A percentile compares a stretch with the other conserved stretches of the same genome.
Conservation (phyloP, 176 grass and related monocot genomes). For the Bolboschoenus planiculmis region DNA sequence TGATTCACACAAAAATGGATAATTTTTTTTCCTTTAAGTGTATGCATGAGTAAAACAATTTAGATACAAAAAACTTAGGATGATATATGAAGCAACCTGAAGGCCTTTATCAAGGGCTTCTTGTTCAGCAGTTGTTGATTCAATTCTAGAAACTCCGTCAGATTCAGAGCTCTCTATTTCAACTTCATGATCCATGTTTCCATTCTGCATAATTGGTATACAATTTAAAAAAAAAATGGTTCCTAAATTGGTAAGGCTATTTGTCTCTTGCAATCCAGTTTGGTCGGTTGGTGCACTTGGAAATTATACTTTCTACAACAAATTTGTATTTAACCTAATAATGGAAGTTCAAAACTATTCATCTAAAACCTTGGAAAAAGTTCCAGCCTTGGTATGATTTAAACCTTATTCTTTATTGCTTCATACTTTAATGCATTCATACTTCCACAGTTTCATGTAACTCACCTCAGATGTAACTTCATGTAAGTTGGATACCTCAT, state of each 20-base stretch:
- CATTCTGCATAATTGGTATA: constrained; percentile 19
- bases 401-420: neutral
- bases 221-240: neutral
- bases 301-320: neutral
- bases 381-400: neutral
- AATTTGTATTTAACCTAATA: neutral
- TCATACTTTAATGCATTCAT: neutral
- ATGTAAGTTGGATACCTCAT: constrained; percentile 36
- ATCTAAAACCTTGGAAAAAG: constrained; percentile 12
- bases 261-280: neutral
- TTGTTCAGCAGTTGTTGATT: constrained; percentile 72
- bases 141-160: constrained; percentile 52
- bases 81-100: constrained; percentile 45
- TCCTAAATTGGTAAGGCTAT: neutral
- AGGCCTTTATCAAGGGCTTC: constrained; percentile 77
- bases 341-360: constrained; percentile 23
- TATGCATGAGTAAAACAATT: neutral
- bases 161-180: constrained; percentile 30
- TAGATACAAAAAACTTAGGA: constrained; percentile 16
- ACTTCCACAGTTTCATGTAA: constrained; percentile 25
- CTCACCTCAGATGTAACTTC: constrained; percentile 40
- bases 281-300: constrained; percentile 17
- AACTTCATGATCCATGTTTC: constrained; percentile 11
- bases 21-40: neutral
- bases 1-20: neutral